phyloP scores from a whole-genome alignment of 1,139 yeast species.

The Hansenula sp. region DNA sequence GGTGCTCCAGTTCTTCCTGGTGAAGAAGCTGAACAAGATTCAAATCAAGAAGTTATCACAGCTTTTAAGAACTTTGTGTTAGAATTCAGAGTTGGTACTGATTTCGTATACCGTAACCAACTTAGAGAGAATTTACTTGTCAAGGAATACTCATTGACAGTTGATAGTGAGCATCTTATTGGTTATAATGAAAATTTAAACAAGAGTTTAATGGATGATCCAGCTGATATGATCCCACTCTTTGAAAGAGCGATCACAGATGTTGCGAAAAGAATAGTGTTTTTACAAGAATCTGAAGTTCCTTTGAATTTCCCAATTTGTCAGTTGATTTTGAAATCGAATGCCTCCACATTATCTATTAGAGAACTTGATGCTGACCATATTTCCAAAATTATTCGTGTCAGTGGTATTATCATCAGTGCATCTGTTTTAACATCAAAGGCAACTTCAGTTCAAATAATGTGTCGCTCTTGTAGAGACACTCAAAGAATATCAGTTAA shows the following conservation, averaged over 20 bases:
- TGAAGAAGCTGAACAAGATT: conserved; percentile 58
- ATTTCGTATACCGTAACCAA: conserved; percentile 88
- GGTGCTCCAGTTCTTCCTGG: conserved; percentile 88
- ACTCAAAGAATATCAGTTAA: conserved; percentile 61
- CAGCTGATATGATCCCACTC: conserved; percentile 82
- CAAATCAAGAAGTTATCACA: conserved; percentile 71
- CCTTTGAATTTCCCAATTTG: conserved; percentile 69
- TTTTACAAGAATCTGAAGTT: conserved; percentile 26
- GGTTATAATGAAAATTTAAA: conserved; percentile 87
- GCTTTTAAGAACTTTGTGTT: conserved; percentile 80
- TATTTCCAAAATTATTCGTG: conserved; percentile 83
- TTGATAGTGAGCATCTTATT: conserved; percentile 80
- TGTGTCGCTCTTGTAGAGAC: conserved; percentile 88
- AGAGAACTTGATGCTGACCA: conserved; percentile 84
- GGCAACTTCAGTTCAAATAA: conserved; percentile 78
- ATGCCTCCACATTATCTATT: conserved; percentile 68
- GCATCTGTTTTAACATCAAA: conserved; percentile 87
- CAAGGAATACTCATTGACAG: conserved; percentile 67
- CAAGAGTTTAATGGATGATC: conserved; percentile 79
- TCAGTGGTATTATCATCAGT: conserved; percentile 90
- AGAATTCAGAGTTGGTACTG: conserved; percentile 80
- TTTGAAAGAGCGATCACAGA: conserved; percentile 90
- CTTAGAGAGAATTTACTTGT: conserved; percentile 81
- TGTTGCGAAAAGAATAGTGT: conserved; percentile 58
- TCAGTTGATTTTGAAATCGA: conserved; percentile 75